Base-by-base conservation (phyloP, 768 basidiomycete species). In the Panus rudis region DNA sequence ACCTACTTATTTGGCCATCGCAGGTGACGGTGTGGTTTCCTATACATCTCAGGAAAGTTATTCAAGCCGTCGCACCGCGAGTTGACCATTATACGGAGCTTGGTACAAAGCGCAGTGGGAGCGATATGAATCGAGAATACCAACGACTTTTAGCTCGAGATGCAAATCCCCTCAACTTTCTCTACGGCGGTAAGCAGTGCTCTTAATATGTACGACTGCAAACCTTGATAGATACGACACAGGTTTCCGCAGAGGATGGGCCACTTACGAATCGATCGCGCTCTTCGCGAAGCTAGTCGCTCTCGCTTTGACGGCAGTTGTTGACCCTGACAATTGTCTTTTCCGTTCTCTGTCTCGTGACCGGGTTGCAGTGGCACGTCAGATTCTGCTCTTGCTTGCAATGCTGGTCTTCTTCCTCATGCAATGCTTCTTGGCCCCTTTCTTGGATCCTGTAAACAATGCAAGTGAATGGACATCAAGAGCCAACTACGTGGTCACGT, bases 11-110 rank as follows among this genome's bases (percentile, higher is more conserved):
- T n/a, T n/a, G n/a, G n/a, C n/a, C n/a, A n/a, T n/a, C 12, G 3
- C 38, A 86, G 84, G 61, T 84, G 42, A 81, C 79, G 0, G 47
- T 84, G 13, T 83, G 79, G 76, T 84, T 84, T 52, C 86, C 86
- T 1, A 61, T 84, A 12, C 68, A 76, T 4, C 68, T 89, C 24
- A 75, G 68, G 38, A 63, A 61, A 20, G 71, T 80, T 23, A 81
- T 86, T 43, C 57, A 62, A 32, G 63, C 62, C 30, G 75, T 80
- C 4, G 72, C 78, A 1, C 87, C 87, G 0, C 69, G 68, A 30
- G 77, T 84, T 1, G 83, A 87, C 52, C 64, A 52, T 23, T 88
- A 68, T 53, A 84, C 81, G 1, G 84, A 85, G 52, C 67, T 88
- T n/a, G 87, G 86, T 4, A 72, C 76, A 32, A 68, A 57, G 14